A percentile compares a stretch with the other conserved stretches of the same genome.
These are phyloP conservation scores for Lactuca sativa DNA, from an alignment of 129 eudicot genomes.

Conservation along the genomic window DNA sequence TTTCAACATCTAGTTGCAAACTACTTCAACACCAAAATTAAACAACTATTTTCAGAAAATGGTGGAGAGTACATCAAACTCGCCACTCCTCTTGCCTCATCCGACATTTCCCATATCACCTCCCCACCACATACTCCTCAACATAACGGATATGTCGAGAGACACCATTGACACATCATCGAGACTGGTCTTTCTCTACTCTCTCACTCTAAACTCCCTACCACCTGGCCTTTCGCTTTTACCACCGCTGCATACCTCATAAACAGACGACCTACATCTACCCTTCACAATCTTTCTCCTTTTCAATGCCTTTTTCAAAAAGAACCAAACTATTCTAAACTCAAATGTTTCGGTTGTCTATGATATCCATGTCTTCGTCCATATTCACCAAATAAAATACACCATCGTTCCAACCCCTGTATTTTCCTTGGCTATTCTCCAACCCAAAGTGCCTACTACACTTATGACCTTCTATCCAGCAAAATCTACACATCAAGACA, in stretches of 20 bases:
- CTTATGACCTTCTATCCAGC: neutral
- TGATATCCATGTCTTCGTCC: neutral
- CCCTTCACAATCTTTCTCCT: too few relatives aligned
- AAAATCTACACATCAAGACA: neutral
- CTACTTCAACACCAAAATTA: neutral
- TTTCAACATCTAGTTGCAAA: neutral
- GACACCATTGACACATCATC: too few relatives aligned
- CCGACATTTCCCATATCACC: too few relatives aligned
- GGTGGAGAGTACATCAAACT: neutral
- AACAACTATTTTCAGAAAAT: neutral
- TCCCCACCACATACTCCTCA: too few relatives aligned
- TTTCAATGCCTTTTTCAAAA: too few relatives aligned
- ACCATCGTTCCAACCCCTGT: neutral
- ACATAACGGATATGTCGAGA: neutral
- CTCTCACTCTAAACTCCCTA: too few relatives aligned
- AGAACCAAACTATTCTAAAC: neutral
- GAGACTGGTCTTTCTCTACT: too few relatives aligned
- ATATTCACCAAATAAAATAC: neutral
- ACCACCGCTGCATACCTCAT: neutral
- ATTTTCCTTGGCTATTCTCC: neutral
- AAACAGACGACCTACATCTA: neutral
- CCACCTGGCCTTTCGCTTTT: too few relatives aligned
- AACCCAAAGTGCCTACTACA: neutral
- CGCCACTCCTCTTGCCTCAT: too few relatives aligned
- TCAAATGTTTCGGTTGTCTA: neutral